These are phyloP conservation scores for Ceratocystiopsis brevicomis DNA, from an alignment of 2,329 filamentous ascomycete species.

Conservation along the genomic window DNA sequence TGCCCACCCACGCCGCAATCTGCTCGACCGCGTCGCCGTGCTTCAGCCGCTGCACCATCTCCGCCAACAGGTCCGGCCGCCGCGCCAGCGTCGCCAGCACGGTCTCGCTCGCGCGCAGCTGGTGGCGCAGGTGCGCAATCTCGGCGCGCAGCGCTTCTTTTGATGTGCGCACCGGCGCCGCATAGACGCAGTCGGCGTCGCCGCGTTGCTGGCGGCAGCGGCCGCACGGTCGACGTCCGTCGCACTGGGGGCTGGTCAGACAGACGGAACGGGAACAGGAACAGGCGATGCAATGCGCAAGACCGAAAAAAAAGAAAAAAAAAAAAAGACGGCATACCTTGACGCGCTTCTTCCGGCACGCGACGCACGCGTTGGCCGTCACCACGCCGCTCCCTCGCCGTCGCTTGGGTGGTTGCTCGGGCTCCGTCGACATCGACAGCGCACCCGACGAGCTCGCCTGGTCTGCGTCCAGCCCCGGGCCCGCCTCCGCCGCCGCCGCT, in stretches of 20 bases:
- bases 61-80: slow-evolving; percentile 29
- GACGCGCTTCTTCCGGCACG: slow-evolving; percentile 42
- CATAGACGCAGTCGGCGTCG: slow-evolving; percentile 40
- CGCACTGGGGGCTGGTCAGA: slow-evolving; percentile 25
- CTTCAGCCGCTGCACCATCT: slow-evolving; percentile 33
- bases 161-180: slow-evolving; percentile 42
- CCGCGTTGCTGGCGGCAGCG: slow-evolving; percentile 36
- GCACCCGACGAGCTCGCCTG: not conserved
- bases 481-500: not conserved
- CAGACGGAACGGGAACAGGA: not conserved
- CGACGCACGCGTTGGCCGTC: slow-evolving; percentile 41
- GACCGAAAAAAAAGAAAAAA: not conserved
- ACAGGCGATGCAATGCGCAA: not conserved
- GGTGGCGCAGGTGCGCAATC: slow-evolving; percentile 35
- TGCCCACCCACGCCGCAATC: slow-evolving; percentile 35
- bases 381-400: slow-evolving; percentile 36
- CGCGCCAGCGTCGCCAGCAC: slow-evolving; percentile 35
- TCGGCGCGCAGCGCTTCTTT: slow-evolving; percentile 42
- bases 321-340: slow-evolving; percentile 25
- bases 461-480: not conserved
- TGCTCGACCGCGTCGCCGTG: slow-evolving; percentile 33
- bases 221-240: slow-evolving; percentile 35
- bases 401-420: slow-evolving; percentile 20
- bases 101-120: slow-evolving; percentile 34
- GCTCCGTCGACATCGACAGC: not conserved